A percentile compares a stretch with the other conserved stretches of the same genome.
Conservation (phyloP, 1,284 basidiomycete genomes). For the Trametes polyzona region DNA sequence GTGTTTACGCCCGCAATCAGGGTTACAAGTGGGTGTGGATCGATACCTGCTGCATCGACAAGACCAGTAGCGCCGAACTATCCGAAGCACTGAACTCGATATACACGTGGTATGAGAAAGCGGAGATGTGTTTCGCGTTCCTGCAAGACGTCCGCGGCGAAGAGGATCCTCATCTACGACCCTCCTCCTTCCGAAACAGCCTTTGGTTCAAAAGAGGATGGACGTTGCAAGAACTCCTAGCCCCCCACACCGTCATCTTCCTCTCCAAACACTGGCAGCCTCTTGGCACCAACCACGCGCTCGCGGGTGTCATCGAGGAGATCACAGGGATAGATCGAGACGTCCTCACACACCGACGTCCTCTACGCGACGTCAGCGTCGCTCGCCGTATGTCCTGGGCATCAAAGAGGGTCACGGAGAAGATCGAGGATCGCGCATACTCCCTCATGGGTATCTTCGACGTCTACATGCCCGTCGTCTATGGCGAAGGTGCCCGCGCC, state of each 20-base stretch:
- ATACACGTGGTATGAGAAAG: slow-evolving; percentile 22
- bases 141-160: slow-evolving; percentile 15
- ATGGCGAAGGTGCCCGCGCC: slow-evolving; percentile 18
- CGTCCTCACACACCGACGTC: slow-evolving; percentile 12
- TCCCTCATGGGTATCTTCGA: slow-evolving; percentile 23
- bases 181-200: slow-evolving; percentile 14
- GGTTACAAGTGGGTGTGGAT: slow-evolving; percentile 20
- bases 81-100: slow-evolving; percentile 25
- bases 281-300: slow-evolving; percentile 13
- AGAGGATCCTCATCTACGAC: slow-evolving; percentile 1
- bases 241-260: slow-evolving; percentile 18
- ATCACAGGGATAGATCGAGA: slow-evolving; percentile 16
- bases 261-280: slow-evolving; percentile 13
- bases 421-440: slow-evolving; percentile 20
- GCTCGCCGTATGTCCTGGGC: slow-evolving; percentile 23
- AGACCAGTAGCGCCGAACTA: slow-evolving; percentile 21
- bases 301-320: slow-evolving; percentile 14
- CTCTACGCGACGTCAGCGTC: slow-evolving; percentile 12
- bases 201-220: slow-evolving; percentile 20
- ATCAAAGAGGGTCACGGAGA: slow-evolving; percentile 3
- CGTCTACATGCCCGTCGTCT: slow-evolving; percentile 17
- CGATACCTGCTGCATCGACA: slow-evolving; percentile 25
- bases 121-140: slow-evolving; percentile 19
- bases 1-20: slow-evolving; percentile 8
- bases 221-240: slow-evolving; percentile 24